Percentiles rank a stretch among this genome's conserved stretches.
These are phyloP conservation scores for Dactylorhiza incarnata DNA, from an alignment of 106 monocot genomes.

Conservation along the genomic window DNA sequence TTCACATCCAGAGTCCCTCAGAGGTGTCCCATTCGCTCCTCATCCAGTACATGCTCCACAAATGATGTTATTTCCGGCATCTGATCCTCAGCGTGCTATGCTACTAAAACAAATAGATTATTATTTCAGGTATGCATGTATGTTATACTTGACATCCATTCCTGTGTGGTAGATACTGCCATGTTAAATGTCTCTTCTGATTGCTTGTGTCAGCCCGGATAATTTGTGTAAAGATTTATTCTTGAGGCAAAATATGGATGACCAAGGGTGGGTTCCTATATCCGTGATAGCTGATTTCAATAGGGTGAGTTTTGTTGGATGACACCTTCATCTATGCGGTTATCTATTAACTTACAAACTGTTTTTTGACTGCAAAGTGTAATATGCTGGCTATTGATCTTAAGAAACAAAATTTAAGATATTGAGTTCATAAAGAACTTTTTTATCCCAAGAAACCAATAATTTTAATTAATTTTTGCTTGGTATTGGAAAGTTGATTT, in stretches of 20 bases:
- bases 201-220: constrained; percentile 40
- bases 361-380: background rate
- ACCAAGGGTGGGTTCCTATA: constrained; percentile 87
- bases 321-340: background rate
- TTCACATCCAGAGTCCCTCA: constrained; percentile 31
- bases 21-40: constrained; percentile 46
- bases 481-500: background rate
- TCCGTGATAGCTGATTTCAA: constrained; percentile 75
- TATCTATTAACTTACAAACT: background rate
- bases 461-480: background rate
- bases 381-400: background rate
- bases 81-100: constrained; percentile 32
- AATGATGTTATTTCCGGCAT: constrained; percentile 19
- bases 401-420: background rate
- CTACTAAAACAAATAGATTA: constrained; percentile 80
- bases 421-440: background rate
- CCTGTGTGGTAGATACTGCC: background rate
- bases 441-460: background rate
- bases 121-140: constrained; percentile 68
- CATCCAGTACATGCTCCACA: constrained; percentile 22
- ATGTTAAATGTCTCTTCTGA: constrained; percentile 3
- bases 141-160: background rate
- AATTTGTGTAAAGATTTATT: constrained; percentile 79
- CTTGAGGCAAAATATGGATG: constrained; percentile 79
- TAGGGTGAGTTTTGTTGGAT: constrained; percentile 40